Base-by-base conservation (phyloP, 345 rosid genomes). In the Aquilaria sinensis region DNA sequence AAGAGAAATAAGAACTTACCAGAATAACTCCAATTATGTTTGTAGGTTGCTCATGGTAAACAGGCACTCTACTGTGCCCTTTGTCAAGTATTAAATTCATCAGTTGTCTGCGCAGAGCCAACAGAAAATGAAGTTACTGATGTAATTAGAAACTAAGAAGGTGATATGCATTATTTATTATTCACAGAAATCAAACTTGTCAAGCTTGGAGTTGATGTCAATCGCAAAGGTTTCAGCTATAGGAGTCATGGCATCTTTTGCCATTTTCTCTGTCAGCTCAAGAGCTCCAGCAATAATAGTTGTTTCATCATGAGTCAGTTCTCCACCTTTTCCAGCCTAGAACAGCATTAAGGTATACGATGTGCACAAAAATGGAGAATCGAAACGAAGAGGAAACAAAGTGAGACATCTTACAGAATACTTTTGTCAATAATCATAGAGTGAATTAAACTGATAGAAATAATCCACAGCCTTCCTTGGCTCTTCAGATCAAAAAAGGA, bases 61-160 rank as follows among this genome's bases (percentile, higher is more conserved):
- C 97, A 12, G 99, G 99, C 67, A 90, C 84, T 74, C 99, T 85
- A 85, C 99, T 94, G 72, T 94, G 99, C 33, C 99, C 99, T 75
- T 84, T 88, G 86, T 94, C 96, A 77, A 94, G 64, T 77, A 94
- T 79, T 80, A 84, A 59, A 75, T 67, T 81, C 97, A 91, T 88
- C 84, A 80, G 64, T 51, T 84, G 74, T 78, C 97, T 91, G 78
- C 9, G 53, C 56, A 60, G 13, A 63, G 43, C 43, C 43, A 37
- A 37, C 4, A 37, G 7, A 37, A 3, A 37, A 7, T 37, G 4
- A 9, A 34, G n/a, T 15, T 31, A 29, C 46, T 15, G 23, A 16
- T 12, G 1, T 31, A 15, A 56, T 56, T 34, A 10, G 34, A 46
- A 55, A 23, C 5, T 29, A 60, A 57, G 10, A 57, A 57, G 31